phyloP scores from a whole-genome alignment of 2,329 filamentous ascomycete genomes.

The Ophiobolus disseminans region DNA sequence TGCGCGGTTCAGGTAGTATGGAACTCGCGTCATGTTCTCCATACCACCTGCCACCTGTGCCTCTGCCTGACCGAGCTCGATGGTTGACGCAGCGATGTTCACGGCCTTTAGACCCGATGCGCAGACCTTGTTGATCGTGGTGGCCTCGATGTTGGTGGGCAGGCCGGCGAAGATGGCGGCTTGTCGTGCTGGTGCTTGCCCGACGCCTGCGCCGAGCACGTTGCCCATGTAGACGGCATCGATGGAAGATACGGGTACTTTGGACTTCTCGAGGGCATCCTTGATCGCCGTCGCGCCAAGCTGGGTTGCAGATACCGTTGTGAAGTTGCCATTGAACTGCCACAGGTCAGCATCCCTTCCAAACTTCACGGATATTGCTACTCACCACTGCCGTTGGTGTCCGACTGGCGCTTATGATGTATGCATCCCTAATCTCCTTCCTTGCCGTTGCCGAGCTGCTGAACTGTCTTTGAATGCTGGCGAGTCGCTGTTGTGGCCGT shows the following conservation, averaged over 20 bases:
- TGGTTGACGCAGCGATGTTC: constrained; percentile 87
- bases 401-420: constrained; percentile 88
- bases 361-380: neutral
- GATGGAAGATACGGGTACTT: constrained; percentile 79
- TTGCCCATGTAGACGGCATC: constrained; percentile 98
- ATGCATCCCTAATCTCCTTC: constrained; percentile 84
- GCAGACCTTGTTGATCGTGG: constrained; percentile 98
- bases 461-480: constrained; percentile 48
- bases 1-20: constrained; percentile 87
- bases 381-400: constrained; percentile 87
- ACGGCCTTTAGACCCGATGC: constrained; percentile 94
- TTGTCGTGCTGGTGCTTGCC: constrained; percentile 91
- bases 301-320: constrained; percentile 81
- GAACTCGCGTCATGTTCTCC: constrained; percentile 96
- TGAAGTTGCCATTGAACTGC: constrained; percentile 93
- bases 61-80: constrained; percentile 87
- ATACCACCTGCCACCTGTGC: constrained; percentile 93
- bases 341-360: neutral
- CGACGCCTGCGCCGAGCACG: constrained; percentile 81
- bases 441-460: constrained; percentile 39
- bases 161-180: constrained; percentile 88
- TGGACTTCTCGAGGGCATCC: constrained; percentile 85
- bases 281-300: constrained; percentile 92
- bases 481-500: constrained; percentile 45
- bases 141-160: constrained; percentile 79